Evolutionary conservation across 2,329 filamentous ascomycete species (phyloP).

Genomic region (Achaetomium macrosporum): DNA sequence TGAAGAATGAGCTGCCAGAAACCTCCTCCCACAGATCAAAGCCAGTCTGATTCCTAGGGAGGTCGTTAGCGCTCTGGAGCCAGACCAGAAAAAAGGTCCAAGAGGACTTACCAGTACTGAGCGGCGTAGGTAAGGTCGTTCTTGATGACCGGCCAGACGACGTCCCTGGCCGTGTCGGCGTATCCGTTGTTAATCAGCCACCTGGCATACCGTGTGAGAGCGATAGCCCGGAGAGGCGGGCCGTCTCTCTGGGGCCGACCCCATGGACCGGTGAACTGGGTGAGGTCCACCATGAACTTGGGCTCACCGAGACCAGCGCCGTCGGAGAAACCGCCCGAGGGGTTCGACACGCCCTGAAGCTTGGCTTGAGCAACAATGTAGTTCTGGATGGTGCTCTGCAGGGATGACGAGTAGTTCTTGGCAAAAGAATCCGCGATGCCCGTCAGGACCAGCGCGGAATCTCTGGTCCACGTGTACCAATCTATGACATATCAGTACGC

Average conservation of each 20-base stretch:
- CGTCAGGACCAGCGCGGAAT: slow-evolving; percentile 66
- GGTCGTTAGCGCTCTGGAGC: slow-evolving; percentile 1
- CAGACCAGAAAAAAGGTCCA: background rate
- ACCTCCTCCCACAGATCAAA: slow-evolving; percentile 86
- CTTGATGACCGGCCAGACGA: slow-evolving; percentile 66
- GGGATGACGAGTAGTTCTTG: slow-evolving; percentile 49
- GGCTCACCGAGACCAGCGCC: slow-evolving; percentile 61
- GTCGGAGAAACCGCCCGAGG: slow-evolving; percentile 53
- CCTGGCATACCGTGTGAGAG: slow-evolving; percentile 65
- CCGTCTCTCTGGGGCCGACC: slow-evolving; percentile 76
- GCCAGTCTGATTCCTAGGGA: slow-evolving; percentile 46
- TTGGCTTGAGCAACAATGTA: slow-evolving; percentile 63
- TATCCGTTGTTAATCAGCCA: slow-evolving; percentile 65
- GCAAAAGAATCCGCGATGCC: slow-evolving; percentile 60
- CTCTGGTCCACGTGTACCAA: slow-evolving; percentile 74
- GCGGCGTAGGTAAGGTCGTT: slow-evolving; percentile 73
- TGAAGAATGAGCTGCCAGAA: slow-evolving; percentile 73
- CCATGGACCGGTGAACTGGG: slow-evolving; percentile 62
- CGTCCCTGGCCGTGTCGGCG: slow-evolving; percentile 46
- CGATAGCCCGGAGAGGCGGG: slow-evolving; percentile 67
- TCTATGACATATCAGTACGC: slow-evolving; percentile 40
- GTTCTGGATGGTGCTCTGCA: slow-evolving; percentile 58
- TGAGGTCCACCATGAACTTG: slow-evolving; percentile 63
- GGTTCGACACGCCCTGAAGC: slow-evolving; percentile 63
- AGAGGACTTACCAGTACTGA: slow-evolving; percentile 55